A percentile compares a stretch with the other conserved stretches of the same genome.
phyloP scores from a whole-genome alignment of 192 early-diverging fungal genomes.

The Umbelopsis isabellina region DNA sequence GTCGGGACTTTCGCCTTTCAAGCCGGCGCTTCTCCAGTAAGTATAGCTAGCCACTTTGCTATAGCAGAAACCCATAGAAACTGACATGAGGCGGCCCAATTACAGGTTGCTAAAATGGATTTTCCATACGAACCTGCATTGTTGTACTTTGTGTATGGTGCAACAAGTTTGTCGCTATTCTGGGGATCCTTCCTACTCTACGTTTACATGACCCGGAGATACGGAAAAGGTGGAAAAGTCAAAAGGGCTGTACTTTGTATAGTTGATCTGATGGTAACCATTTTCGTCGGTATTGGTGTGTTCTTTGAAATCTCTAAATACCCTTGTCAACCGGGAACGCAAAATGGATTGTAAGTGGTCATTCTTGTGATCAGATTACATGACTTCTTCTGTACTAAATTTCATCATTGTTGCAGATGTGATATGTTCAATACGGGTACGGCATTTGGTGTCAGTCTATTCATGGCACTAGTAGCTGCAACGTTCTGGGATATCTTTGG shows the following conservation, averaged over 20 bases:
- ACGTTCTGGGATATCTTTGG: conserved; percentile 16
- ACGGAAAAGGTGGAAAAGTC: conserved; percentile 7
- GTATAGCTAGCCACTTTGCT: not conserved
- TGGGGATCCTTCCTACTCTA: conserved; percentile 10
- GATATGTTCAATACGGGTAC: conserved; percentile 13
- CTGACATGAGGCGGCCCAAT: not conserved
- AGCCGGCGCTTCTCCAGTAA: not conserved
- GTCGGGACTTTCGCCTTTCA: conserved; percentile 2
- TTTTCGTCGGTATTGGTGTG: not conserved
- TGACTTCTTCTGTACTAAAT: not conserved
- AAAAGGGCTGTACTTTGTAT: conserved; percentile 1
- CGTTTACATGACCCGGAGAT: not conserved
- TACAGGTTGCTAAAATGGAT: not conserved
- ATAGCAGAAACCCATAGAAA: not conserved
- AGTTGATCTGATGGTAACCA: not conserved
- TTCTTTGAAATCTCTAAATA: conserved; percentile 18
- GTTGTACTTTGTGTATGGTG: conserved; percentile 33
- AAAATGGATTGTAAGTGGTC: not conserved
- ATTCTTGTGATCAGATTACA: not conserved
- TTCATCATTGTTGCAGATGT: not conserved
- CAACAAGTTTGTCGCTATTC: not conserved
- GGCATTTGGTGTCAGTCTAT: not conserved
- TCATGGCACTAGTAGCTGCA: not conserved
- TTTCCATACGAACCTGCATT: conserved; percentile 11
- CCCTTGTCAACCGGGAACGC: not conserved